Evolutionary conservation across 2,329 filamentous ascomycete species (phyloP).

Genomic region (Spiromastix sp.): DNA sequence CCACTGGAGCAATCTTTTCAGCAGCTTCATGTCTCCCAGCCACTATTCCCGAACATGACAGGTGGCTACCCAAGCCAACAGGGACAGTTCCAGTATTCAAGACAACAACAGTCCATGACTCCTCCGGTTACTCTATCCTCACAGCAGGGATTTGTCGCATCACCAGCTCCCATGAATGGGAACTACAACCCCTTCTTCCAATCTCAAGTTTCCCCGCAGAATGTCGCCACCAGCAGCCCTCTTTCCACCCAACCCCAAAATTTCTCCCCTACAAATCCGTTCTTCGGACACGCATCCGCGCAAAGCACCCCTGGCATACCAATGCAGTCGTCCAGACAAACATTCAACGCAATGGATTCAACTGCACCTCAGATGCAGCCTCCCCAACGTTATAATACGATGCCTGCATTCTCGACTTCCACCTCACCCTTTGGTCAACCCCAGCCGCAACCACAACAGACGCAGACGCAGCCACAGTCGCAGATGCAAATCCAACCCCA

Average conservation of each 20-base stretch:
- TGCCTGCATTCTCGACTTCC: constrained; percentile 23
- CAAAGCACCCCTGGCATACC: constrained; percentile 16
- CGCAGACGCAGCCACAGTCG: constrained; percentile 6
- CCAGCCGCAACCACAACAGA: constrained; percentile 15
- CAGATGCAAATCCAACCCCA: constrained; percentile 10
- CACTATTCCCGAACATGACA: constrained; percentile 66
- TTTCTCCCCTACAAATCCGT: constrained; percentile 23
- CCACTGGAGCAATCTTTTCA: constrained; percentile 61
- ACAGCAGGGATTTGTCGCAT: constrained; percentile 24
- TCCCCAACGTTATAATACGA: constrained; percentile 29
- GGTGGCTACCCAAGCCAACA: constrained; percentile 46
- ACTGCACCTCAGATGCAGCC: constrained; percentile 6
- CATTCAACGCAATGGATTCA: neutral
- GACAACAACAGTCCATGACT: constrained; percentile 33
- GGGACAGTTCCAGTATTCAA: constrained; percentile 27
- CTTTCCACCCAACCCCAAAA: constrained; percentile 17
- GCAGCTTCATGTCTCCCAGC: constrained; percentile 59
- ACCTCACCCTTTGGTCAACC: constrained; percentile 21
- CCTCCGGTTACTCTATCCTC: constrained; percentile 28
- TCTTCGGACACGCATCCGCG: constrained; percentile 20
- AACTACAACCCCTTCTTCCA: constrained; percentile 24
- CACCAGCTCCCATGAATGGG: constrained; percentile 24
- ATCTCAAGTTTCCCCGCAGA: constrained; percentile 18
- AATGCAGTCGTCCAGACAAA: constrained; percentile 12
- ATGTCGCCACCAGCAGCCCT: constrained; percentile 14